phyloP scores from a whole-genome alignment of 2,329 filamentous ascomycete genomes.

The Lachnellula occidentalis region DNA sequence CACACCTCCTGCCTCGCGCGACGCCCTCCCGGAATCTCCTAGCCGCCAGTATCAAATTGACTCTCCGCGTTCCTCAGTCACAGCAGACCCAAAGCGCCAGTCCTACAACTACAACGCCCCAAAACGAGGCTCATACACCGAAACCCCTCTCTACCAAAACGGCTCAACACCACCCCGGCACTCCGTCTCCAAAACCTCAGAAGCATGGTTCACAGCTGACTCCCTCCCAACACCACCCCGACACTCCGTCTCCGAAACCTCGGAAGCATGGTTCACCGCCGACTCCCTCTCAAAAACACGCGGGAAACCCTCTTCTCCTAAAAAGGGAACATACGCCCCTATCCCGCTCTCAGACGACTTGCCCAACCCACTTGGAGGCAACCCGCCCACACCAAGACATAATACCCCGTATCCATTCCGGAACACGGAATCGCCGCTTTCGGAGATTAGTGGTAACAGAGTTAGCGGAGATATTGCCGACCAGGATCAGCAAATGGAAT shows the following conservation, averaged over 20 bases:
- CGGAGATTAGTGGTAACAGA: constrained; percentile 39
- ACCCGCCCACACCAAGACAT: constrained; percentile 38
- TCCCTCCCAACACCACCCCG: constrained; percentile 13
- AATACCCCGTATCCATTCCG: constrained; percentile 10
- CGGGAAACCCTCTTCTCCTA: constrained; percentile 20
- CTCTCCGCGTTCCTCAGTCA: constrained; percentile 40
- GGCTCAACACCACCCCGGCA: constrained; percentile 14
- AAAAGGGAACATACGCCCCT: constrained; percentile 20
- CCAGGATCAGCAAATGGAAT: constrained; percentile 21
- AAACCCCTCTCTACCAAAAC: constrained; percentile 43
- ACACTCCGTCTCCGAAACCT: constrained; percentile 12
- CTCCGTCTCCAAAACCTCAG: constrained; percentile 9
- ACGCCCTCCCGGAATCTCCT: constrained; percentile 51
- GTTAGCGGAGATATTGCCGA: constrained; percentile 40
- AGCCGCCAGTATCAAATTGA: constrained; percentile 51
- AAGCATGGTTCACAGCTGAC: constrained; percentile 28
- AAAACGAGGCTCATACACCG: constrained; percentile 43
- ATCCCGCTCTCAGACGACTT: constrained; percentile 37
- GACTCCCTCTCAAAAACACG: constrained; percentile 30
- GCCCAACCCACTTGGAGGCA: constrained; percentile 49
- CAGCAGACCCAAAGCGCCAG: constrained; percentile 41
- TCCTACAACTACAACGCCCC: constrained; percentile 29
- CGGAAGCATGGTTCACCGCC: constrained; percentile 25
- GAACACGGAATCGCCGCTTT: constrained; percentile 33
- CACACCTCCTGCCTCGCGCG: constrained; percentile 44